These are phyloP conservation scores for Ogataea wickerhamii DNA, from an alignment of 805 yeast genomes.

Conservation along the genomic window DNA sequence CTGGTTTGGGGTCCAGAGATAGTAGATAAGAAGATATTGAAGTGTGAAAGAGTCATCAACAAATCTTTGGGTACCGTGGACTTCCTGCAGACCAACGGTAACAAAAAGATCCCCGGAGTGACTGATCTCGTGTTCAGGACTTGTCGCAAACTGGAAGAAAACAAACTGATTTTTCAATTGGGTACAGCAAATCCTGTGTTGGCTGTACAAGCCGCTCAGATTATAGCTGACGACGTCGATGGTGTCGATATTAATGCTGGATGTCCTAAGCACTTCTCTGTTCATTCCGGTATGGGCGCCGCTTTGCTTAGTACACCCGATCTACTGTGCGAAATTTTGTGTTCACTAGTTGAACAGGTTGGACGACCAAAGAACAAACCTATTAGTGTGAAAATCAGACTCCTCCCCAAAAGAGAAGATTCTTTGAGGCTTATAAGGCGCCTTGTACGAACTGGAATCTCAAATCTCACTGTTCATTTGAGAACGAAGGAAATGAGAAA, in stretches of 20 bases:
- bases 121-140: conserved; percentile 67
- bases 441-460: conserved; percentile 72
- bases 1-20: conserved; percentile 97
- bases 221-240: conserved; percentile 80
- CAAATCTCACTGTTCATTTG: conserved; percentile 87
- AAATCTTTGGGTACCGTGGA: conserved; percentile 56
- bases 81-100: conserved; percentile 41
- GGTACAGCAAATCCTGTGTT: conserved; percentile 82
- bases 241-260: conserved; percentile 96
- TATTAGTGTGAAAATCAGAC: conserved; percentile 85
- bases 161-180: conserved; percentile 77
- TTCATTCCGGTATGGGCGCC: conserved; percentile 98
- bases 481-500: conserved; percentile 87
- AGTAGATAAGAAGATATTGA: conserved; percentile 76
- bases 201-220: conserved; percentile 84
- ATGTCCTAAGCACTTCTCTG: conserved; percentile 93
- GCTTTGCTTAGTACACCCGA: conserved; percentile 85
- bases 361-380: conserved; percentile 77
- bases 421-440: conserved; percentile 57
- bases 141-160: conserved; percentile 55
- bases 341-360: conserved; percentile 67
- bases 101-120: conserved; percentile 42
- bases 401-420: conserved; percentile 60
- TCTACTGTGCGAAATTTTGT: conserved; percentile 62
- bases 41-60: conserved; percentile 65